Percentiles rank a stretch among this genome's conserved stretches.
These are phyloP conservation scores for Colletotrichum falcatum DNA, from an alignment of 2,329 filamentous ascomycete species.

Conservation along the genomic window DNA sequence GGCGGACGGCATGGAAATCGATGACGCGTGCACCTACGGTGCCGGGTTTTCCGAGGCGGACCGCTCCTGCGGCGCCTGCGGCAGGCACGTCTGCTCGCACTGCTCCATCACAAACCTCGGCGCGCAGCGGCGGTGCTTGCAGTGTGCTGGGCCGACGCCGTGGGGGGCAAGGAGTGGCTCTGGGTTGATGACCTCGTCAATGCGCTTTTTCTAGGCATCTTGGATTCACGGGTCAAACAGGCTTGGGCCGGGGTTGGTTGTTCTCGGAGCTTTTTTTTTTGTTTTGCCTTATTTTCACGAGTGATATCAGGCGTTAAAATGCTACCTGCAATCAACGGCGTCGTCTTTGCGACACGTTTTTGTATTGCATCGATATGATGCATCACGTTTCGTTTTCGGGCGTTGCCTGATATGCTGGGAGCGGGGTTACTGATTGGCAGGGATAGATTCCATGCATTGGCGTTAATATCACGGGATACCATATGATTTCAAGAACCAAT, in stretches of 20 bases:
- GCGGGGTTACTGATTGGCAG: not conserved
- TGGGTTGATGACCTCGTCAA: slow-evolving; percentile 40
- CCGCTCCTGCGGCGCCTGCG: slow-evolving; percentile 61
- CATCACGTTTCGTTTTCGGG: not conserved
- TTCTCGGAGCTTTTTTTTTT: not conserved
- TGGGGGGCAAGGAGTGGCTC: slow-evolving; percentile 37
- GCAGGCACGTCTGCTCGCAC: slow-evolving; percentile 68
- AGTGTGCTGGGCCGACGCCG: slow-evolving; percentile 59
- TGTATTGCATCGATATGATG: not conserved
- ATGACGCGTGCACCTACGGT: slow-evolving; percentile 45
- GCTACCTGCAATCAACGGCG: too few species aligned
- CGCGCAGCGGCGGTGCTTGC: slow-evolving; percentile 64
- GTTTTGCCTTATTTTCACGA: too few species aligned
- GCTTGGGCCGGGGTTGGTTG: not conserved
- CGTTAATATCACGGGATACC: slow-evolving; percentile 23
- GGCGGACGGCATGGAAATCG: slow-evolving; percentile 55
- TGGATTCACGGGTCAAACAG: not conserved
- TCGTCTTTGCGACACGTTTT: too few species aligned
- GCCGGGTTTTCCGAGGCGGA: slow-evolving; percentile 43
- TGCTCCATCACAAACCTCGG: slow-evolving; percentile 71
- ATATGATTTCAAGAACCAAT: not conserved
- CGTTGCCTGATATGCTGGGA: slow-evolving; percentile 41
- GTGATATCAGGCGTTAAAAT: too few species aligned
- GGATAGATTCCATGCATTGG: not conserved
- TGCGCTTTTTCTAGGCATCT: slow-evolving; percentile 6